phyloP scores from a whole-genome alignment of 1,139 yeast species.

The Wickerhamomyces sp. region DNA sequence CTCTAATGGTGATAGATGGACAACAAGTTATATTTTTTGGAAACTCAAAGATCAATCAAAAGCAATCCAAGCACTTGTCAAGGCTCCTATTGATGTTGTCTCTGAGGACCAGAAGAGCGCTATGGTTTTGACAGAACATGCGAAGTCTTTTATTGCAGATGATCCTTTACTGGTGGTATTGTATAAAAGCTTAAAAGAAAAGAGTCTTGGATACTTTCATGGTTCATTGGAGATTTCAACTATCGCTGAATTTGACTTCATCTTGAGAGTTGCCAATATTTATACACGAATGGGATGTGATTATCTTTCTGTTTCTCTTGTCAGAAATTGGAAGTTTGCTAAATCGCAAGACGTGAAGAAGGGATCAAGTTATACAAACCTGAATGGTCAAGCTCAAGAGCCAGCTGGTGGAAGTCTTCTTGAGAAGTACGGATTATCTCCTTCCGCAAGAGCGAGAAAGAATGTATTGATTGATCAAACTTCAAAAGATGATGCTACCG shows the following conservation, averaged over 20 bases:
- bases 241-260: conserved; percentile 52
- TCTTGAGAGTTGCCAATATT: conserved; percentile 58
- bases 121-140: conserved; percentile 22
- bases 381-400: conserved; percentile 10
- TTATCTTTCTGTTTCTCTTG: conserved; percentile 56
- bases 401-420: conserved; percentile 9
- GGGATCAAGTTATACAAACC: conserved; percentile 8
- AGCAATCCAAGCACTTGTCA: conserved; percentile 63
- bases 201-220: conserved; percentile 40
- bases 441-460: conserved; percentile 19
- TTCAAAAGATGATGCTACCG: conserved; percentile 2
- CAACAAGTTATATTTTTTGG: conserved; percentile 79
- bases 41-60: conserved; percentile 45
- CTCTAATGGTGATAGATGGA: conserved; percentile 72
- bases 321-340: conserved; percentile 66
- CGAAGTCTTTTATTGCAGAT: conserved; percentile 55
- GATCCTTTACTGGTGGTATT: conserved; percentile 78
- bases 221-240: conserved; percentile 46
- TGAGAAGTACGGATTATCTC: conserved; percentile 23
- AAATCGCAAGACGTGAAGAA: conserved; percentile 16
- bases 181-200: conserved; percentile 54
- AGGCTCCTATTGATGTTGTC: conserved; percentile 42
- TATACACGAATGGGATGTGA: conserved; percentile 93
- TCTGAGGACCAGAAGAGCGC: conserved; percentile 21
- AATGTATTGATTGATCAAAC: conserved; percentile 9